A percentile compares a stretch with the other conserved stretches of the same genome.
Evolutionary conservation across 73 alveolate species (phyloP).

Genomic region (Paramecium sexaurelia): DNA sequence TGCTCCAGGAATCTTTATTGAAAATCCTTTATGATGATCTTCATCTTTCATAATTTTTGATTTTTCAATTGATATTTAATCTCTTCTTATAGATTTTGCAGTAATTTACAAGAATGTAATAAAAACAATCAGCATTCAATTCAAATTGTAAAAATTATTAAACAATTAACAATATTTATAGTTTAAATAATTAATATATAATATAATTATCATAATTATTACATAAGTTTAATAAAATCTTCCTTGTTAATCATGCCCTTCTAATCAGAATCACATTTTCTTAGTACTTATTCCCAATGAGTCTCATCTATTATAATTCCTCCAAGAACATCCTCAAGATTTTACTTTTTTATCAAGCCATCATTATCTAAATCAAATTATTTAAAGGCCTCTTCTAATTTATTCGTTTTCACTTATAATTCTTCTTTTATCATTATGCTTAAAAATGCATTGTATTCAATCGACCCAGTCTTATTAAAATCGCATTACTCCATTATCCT

Average conservation of each 20-base stretch:
- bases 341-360: not conserved
- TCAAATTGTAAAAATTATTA: not conserved
- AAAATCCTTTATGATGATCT: not conserved
- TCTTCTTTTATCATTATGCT: slow-evolving; percentile 15
- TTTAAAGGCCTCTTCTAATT: slow-evolving; percentile 40
- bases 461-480: slow-evolving; percentile 2
- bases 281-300: slow-evolving; percentile 61
- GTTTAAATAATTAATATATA: not conserved
- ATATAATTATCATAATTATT: not conserved
- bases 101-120: not conserved
- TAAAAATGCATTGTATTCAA: not conserved
- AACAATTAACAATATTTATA: too few relatives aligned
- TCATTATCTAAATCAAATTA: slow-evolving; percentile 32
- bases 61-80: not conserved
- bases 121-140: not conserved
- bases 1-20: not conserved
- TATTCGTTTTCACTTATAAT: not conserved
- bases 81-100: not conserved
- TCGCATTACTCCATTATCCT: slow-evolving; percentile 8
- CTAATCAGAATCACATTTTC: slow-evolving; percentile 53
- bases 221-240: slow-evolving; percentile 22
- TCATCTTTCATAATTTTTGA: not conserved
- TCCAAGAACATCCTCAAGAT: slow-evolving; percentile 33
- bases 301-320: slow-evolving; percentile 53
- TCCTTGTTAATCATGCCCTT: slow-evolving; percentile 58